Evolutionary conservation across 2,329 filamentous ascomycete species (phyloP).

Genomic region (Penicillium decumbens): DNA sequence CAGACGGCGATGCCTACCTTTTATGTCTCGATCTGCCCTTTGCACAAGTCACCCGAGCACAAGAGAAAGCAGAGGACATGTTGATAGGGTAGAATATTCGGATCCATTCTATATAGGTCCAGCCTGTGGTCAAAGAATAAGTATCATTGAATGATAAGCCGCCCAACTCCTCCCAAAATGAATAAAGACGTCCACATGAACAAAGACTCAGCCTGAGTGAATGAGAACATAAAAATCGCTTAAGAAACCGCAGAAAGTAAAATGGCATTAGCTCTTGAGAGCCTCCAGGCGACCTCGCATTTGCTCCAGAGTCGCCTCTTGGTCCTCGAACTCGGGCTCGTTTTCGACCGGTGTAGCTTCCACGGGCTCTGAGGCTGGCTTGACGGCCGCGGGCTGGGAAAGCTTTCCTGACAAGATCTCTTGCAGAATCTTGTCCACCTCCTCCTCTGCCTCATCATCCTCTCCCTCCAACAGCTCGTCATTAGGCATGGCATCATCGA

Average conservation of each 20-base stretch:
- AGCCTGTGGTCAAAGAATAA: conserved; percentile 22
- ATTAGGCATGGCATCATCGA: conserved; percentile 75
- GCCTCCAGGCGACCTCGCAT: conserved; percentile 91
- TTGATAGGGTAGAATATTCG: conserved; percentile 1
- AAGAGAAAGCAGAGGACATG: background rate
- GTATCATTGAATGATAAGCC: conserved; percentile 7
- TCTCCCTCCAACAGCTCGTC: conserved; percentile 65
- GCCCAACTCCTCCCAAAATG: conserved; percentile 14
- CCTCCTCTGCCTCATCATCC: conserved; percentile 71
- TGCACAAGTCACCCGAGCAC: background rate
- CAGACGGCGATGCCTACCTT: background rate
- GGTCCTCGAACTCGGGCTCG: conserved; percentile 73
- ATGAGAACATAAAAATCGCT: background rate
- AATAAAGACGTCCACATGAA: conserved; percentile 1
- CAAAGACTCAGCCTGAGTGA: background rate
- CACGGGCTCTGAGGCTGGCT: conserved; percentile 48
- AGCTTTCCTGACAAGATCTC: conserved; percentile 83
- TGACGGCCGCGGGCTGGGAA: conserved; percentile 57
- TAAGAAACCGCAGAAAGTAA: conserved; percentile 1
- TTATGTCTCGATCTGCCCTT: background rate
- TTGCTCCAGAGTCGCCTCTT: conserved; percentile 85
- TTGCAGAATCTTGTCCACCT: conserved; percentile 88
- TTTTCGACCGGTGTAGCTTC: conserved; percentile 45
- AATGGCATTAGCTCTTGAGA: conserved; percentile 67
- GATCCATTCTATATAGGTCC: conserved; percentile 20